These are phyloP conservation scores for Aureobasidium melanogenum DNA, from an alignment of 2,329 filamentous ascomycete species.

Conservation along the genomic window DNA sequence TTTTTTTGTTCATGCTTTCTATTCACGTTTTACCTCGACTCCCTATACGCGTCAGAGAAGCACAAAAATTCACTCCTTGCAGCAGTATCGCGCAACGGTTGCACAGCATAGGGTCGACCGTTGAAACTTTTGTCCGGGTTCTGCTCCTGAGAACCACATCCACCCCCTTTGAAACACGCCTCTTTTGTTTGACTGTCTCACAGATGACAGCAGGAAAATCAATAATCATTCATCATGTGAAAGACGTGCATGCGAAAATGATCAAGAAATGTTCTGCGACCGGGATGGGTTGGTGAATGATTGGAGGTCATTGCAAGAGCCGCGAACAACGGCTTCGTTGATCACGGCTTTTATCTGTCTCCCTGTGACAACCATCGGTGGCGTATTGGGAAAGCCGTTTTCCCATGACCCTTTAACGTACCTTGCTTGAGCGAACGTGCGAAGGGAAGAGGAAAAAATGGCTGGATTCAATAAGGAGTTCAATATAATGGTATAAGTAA, in stretches of 20 bases:
- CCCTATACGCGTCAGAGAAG: slow-evolving; percentile 1
- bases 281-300: too few species aligned
- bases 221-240: neutral
- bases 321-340: slow-evolving; percentile 3
- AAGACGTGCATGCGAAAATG: neutral
- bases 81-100: slow-evolving; percentile 9
- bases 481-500: slow-evolving; percentile 8
- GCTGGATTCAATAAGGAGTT: slow-evolving; percentile 7
- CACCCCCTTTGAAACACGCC: slow-evolving; percentile 8
- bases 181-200: neutral
- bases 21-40: neutral
- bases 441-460: neutral
- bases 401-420: slow-evolving; percentile 8
- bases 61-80: neutral
- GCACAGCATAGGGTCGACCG: slow-evolving; percentile 8
- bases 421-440: slow-evolving; percentile 1
- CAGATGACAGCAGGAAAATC: neutral
- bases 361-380: slow-evolving; percentile 8
- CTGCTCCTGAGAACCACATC: slow-evolving; percentile 9
- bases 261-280: neutral
- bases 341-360: neutral
- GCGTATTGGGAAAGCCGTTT: slow-evolving; percentile 11
- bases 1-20: neutral
- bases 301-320: neutral
- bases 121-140: slow-evolving; percentile 7